phyloP scores from a whole-genome alignment of 257 asterid genomes.

The Nicotiana knightiana region DNA sequence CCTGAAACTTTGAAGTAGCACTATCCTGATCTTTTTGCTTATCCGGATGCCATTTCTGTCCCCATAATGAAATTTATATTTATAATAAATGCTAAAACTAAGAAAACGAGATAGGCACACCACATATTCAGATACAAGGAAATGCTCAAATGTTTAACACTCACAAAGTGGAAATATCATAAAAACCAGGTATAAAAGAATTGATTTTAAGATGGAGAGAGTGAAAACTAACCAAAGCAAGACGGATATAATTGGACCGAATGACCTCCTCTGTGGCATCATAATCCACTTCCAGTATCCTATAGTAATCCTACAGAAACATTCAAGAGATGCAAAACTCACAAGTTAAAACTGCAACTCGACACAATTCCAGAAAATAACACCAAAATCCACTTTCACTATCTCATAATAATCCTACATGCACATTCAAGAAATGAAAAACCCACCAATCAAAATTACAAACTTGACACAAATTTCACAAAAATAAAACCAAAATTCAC shows the following conservation, averaged over 20 bases:
- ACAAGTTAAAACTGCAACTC: not conserved
- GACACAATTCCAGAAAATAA: not conserved
- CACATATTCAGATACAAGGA: not conserved
- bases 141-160: not conserved
- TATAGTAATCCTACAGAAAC: slow-evolving; percentile 67
- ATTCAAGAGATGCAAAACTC: not conserved
- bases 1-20: slow-evolving; percentile 83
- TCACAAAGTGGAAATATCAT: not conserved
- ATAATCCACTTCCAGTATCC: slow-evolving; percentile 74
- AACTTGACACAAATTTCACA: not conserved
- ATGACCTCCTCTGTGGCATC: slow-evolving; percentile 87
- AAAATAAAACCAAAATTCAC: slow-evolving; percentile 28
- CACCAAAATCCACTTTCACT: slow-evolving; percentile 67
- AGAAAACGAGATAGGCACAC: not conserved
- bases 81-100: not conserved
- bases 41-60: slow-evolving; percentile 97
- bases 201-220: not conserved
- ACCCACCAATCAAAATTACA: not conserved
- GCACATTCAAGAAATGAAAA: not conserved
- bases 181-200: not conserved
- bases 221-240: slow-evolving; percentile 65
- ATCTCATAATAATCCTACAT: slow-evolving; percentile 65
- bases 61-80: slow-evolving; percentile 9
- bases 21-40: slow-evolving; percentile 59
- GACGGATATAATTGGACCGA: slow-evolving; percentile 82